phyloP scores from a whole-genome alignment of 352 stramenopile species.

The Phytophthora syringae region DNA sequence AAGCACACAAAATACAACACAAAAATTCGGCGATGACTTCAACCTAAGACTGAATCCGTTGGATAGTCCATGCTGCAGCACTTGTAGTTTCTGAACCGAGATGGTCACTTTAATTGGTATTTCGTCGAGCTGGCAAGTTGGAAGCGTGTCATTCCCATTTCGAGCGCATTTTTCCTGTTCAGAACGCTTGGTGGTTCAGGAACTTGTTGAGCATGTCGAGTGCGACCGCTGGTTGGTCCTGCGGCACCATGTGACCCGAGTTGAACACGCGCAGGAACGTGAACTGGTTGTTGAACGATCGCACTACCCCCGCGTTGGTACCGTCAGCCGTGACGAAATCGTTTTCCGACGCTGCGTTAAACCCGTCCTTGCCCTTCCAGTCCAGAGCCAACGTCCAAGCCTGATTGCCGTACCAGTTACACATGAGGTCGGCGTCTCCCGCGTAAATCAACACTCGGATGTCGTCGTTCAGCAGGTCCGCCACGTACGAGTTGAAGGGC shows the following conservation, averaged over 20 bases:
- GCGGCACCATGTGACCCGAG: constrained; percentile 71
- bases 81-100: constrained; percentile 24
- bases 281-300: constrained; percentile 61
- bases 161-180: too few relatives aligned
- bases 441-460: constrained; percentile 94
- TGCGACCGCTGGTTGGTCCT: constrained; percentile 69
- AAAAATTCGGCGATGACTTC: constrained; percentile 15
- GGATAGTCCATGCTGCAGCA: constrained; percentile 4
- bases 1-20: neutral
- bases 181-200: constrained; percentile 52
- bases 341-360: constrained; percentile 55
- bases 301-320: too few relatives aligned
- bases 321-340: constrained; percentile 23
- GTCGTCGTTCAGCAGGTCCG: constrained; percentile 77
- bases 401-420: constrained; percentile 95
- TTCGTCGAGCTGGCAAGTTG: too few relatives aligned
- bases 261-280: constrained; percentile 71
- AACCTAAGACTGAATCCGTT: constrained; percentile 24
- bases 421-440: constrained; percentile 96
- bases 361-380: constrained; percentile 87
- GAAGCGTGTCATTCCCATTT: too few relatives aligned
- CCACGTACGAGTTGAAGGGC: constrained; percentile 84
- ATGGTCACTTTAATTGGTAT: constrained; percentile 1
- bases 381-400: constrained; percentile 92
- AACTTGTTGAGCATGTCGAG: too few relatives aligned